Base-by-base conservation (phyloP, 108 stramenopile genomes). In the Nannochloropsis salina region DNA sequence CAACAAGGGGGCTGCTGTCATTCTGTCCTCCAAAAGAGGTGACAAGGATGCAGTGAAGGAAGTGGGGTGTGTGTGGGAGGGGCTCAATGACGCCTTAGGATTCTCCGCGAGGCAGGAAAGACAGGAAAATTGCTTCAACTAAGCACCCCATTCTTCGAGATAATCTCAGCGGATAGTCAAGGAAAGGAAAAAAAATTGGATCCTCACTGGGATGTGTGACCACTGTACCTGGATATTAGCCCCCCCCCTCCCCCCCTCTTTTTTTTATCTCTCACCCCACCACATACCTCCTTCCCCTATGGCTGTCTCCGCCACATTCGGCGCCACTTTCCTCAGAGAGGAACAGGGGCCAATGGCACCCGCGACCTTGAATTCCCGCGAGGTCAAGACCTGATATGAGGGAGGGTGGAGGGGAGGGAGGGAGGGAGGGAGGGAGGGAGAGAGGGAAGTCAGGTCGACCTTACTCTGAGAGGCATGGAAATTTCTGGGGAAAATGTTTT, bases 291-390 rank as follows among this genome's bases (percentile, higher is more conserved):
- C 99, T 86, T 95, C 92, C 42, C 99, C 99, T 9, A 99, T 93
- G 86, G 96, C 97, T 81, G 94, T 89, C 74, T 99, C 99, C 42
- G 95, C 93, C 21, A 99, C 98, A 87, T 94, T 96, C 8, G 94
- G 92, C 21, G 90, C 93, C 88, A 92, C 93, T 84, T 92, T 93
- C 91, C 97, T 90, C 74, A 99, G 93, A 85, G 95, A 95, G 42
- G 91, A 80, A 90, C 93, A 93, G 9, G 93, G 90, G 10, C 93
- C 93, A 79, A 94, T 94, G 44, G 91, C 91, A 2, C 93, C 93
- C 9, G 89, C 86, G 88, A 94, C 89, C 88, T 99, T 99, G 94
- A 97, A 97, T 88, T 99, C 99, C 44, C 96, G 91, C 80, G 91
- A 92, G 31, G 95, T 96, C 79, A 98, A 81, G 31, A 97, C 94